Evolutionary conservation across 23 red algal species (phyloP).

Genomic region (Chondrus crispus): DNA sequence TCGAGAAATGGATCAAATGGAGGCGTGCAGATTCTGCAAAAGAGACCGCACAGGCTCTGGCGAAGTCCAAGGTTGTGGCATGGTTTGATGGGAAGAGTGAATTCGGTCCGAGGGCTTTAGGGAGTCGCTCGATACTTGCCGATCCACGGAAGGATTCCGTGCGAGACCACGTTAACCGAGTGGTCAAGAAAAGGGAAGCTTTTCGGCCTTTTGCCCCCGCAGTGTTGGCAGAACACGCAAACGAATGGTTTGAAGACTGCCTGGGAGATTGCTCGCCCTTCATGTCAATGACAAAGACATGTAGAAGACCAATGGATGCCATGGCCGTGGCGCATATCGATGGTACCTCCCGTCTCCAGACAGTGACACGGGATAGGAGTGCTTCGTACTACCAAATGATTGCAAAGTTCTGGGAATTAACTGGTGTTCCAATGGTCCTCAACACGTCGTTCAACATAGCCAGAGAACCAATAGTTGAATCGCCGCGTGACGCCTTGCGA

Average conservation of each 20-base stretch:
- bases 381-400: conserved; percentile 47
- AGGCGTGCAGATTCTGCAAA: neutral
- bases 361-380: conserved; percentile 31
- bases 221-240: conserved; percentile 31
- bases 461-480: conserved; percentile 82
- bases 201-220: conserved; percentile 92
- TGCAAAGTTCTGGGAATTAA: conserved; percentile 1
- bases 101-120: conserved; percentile 83
- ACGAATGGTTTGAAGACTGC: conserved; percentile 33
- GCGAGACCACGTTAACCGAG: conserved; percentile 35
- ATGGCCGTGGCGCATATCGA: conserved; percentile 62
- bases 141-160: conserved; percentile 37
- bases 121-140: conserved; percentile 81
- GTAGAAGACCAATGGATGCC: neutral
- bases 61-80: conserved; percentile 48
- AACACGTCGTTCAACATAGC: conserved; percentile 88
- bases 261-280: conserved; percentile 12
- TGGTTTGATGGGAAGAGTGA: conserved; percentile 77
- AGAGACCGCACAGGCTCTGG: conserved; percentile 56
- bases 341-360: conserved; percentile 67
- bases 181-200: conserved; percentile 75
- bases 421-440: conserved; percentile 67
- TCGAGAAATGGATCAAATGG: conserved; percentile 36
- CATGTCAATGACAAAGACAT: conserved; percentile 55
- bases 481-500: conserved; percentile 64